Evolutionary conservation across 208 protist genomes (phyloP), one percentile per base, ranked within the genome.

Genomic region (Leishmania tarentolae): DNA sequence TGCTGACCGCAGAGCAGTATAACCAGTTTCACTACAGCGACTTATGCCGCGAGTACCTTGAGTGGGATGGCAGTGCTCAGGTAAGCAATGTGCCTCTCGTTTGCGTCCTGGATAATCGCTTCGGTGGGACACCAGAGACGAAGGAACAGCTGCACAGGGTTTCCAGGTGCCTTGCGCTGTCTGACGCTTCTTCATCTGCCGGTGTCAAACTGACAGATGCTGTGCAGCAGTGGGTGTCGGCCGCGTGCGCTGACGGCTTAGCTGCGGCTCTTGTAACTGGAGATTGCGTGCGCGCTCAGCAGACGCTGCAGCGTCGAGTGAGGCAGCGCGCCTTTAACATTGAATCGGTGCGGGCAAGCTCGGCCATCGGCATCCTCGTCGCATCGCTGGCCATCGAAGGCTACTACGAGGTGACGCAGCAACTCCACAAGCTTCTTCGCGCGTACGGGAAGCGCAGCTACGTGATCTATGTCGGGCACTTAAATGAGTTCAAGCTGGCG

Each of bases 401-500:
- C 72, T 98, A 97, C 87, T 90, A 94, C 66, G 93, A 96, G 70
- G 87, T 87, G 35, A 93, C 90, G 65, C 87, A 94, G 84, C 86
- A 95, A 31, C 87, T 97, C 15, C 83, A 92, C 72, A 71, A 92
- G 69, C 83, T 95, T 24, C 84, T 97, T 69, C 91, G 92, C 44
- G 80, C 84, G 2, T 88, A 88, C 56, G 87, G 88, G n/a, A 95
- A 95, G 81, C 90, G 93, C 44, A 82, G 88, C 47, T 98, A 98
- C 85, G 85, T 98, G 52, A 90, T 98, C 61, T 97, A 97, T 74
- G 87, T 98, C 46, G 97, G 97, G 3, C 95, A 98, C 82, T 79
- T 98, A 17, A 98, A 98, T 79, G 90, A 97, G 80, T 97, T 92
- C 79, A 98, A 98, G 80, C 83, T 98, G 13, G 93, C 94, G 13